Evolutionary conservation across 495 filamentous ascomycete genomes (phyloP).

Genomic region (Penicillium waksmanii): DNA sequence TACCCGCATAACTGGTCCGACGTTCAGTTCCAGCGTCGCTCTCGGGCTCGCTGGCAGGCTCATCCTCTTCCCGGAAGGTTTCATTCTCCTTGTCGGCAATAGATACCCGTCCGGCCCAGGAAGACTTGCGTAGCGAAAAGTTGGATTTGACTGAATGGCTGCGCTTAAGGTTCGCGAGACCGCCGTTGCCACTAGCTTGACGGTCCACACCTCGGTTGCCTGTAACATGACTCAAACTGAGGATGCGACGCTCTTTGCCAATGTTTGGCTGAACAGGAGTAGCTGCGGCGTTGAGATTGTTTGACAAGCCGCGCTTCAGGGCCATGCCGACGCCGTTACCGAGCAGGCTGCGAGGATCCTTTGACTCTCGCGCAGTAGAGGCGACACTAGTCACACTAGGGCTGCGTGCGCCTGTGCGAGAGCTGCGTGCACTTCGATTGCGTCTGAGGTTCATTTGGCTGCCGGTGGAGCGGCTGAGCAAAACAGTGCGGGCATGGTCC

Average conservation of each 20-base stretch:
- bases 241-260: constrained; percentile 69
- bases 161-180: constrained; percentile 60
- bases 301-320: constrained; percentile 50
- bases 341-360: constrained; percentile 45
- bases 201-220: constrained; percentile 70
- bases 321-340: constrained; percentile 57
- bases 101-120: constrained; percentile 65
- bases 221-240: constrained; percentile 85
- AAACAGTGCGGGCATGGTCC: constrained; percentile 85
- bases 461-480: constrained; percentile 62
- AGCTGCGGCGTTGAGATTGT: constrained; percentile 48
- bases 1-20: constrained; percentile 49
- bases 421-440: constrained; percentile 53
- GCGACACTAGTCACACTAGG: constrained; percentile 43
- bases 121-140: constrained; percentile 66
- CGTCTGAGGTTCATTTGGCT: constrained; percentile 72
- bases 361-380: constrained; percentile 44
- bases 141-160: constrained; percentile 74
- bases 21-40: constrained; percentile 59
- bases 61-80: constrained; percentile 56
- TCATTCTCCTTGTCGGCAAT: constrained; percentile 66
- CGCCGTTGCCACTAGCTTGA: constrained; percentile 49
- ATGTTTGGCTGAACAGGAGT: constrained; percentile 52
- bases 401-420: constrained; percentile 41
- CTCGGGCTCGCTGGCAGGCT: constrained; percentile 44